These are phyloP conservation scores for Metrosideros polymorpha DNA, from an alignment of 441 rosid species.

Conservation along the genomic window DNA sequence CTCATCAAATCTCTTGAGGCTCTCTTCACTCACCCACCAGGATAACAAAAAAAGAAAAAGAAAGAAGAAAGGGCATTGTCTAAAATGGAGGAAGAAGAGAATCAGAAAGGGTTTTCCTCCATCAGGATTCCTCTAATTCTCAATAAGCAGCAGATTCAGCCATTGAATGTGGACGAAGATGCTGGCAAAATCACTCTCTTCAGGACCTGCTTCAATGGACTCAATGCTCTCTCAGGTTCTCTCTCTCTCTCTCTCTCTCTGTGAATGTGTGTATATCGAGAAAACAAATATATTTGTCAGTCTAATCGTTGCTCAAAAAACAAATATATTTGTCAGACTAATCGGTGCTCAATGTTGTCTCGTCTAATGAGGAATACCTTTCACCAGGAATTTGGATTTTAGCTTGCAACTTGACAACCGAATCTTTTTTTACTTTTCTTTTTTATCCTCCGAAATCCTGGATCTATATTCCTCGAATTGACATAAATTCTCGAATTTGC, in stretches of 20 bases:
- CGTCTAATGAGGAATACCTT: neutral
- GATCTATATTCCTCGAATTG: neutral
- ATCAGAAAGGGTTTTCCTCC: neutral
- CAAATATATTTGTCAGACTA: too few species aligned
- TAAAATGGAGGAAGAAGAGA: neutral
- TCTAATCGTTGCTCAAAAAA: neutral
- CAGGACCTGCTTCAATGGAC: conserved; percentile 1
- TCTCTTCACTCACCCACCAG: neutral
- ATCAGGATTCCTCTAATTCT: neutral
- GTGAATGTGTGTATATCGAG: neutral
- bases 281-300: neutral
- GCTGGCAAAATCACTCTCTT: neutral
- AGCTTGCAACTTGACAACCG: neutral
- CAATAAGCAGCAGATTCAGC: neutral
- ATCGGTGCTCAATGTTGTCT: neutral
- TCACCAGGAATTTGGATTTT: neutral
- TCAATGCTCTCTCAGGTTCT: conserved; percentile 4
- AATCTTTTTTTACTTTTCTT: neutral
- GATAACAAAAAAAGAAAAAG: neutral
- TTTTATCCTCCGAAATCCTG: neutral
- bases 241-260: neutral
- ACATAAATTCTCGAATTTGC: too few species aligned
- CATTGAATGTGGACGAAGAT: neutral
- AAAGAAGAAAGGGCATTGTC: neutral
- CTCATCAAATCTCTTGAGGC: neutral